phyloP scores from a whole-genome alignment of 1,284 basidiomycete genomes.

The Tylopilus sp. region DNA sequence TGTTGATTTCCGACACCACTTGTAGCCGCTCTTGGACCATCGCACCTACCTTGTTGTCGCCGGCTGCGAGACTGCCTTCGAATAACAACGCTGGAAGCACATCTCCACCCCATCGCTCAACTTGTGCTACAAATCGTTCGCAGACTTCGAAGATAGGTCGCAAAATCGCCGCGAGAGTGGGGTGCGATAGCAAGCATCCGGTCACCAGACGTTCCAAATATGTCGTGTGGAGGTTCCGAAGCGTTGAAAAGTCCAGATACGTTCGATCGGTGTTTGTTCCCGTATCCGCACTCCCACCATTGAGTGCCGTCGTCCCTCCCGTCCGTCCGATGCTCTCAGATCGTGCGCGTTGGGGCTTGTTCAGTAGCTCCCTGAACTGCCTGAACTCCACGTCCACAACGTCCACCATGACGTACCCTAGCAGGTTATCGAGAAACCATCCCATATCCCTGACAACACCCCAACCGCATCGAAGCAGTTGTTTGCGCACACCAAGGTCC shows the following conservation, averaged over 20 bases:
- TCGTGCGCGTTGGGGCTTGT: conserved; percentile 42
- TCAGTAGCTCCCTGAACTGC: conserved; percentile 70
- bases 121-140: conserved; percentile 84
- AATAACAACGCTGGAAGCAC: conserved; percentile 85
- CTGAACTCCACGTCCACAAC: conserved; percentile 89
- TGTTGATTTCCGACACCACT: conserved; percentile 78
- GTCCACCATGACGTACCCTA: conserved; percentile 90
- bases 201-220: conserved; percentile 86
- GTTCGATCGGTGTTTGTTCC: conserved; percentile 28
- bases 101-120: conserved; percentile 94
- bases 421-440: conserved; percentile 89
- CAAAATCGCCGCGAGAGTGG: conserved; percentile 70
- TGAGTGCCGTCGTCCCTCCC: conserved; percentile 18
- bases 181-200: conserved; percentile 82
- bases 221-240: conserved; percentile 82
- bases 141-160: conserved; percentile 84
- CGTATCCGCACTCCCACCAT: conserved; percentile 21
- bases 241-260: conserved; percentile 85
- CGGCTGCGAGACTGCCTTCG: conserved; percentile 74
- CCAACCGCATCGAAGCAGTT: conserved; percentile 84
- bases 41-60: conserved; percentile 59
- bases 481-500: conserved; percentile 71
- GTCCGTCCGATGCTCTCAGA: conserved; percentile 30
- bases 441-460: conserved; percentile 88
- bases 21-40: conserved; percentile 77